A percentile compares a stretch with the other conserved stretches of the same genome.
Evolutionary conservation across 441 rosid species (phyloP).

Genomic region (Corymbia citriodora): DNA sequence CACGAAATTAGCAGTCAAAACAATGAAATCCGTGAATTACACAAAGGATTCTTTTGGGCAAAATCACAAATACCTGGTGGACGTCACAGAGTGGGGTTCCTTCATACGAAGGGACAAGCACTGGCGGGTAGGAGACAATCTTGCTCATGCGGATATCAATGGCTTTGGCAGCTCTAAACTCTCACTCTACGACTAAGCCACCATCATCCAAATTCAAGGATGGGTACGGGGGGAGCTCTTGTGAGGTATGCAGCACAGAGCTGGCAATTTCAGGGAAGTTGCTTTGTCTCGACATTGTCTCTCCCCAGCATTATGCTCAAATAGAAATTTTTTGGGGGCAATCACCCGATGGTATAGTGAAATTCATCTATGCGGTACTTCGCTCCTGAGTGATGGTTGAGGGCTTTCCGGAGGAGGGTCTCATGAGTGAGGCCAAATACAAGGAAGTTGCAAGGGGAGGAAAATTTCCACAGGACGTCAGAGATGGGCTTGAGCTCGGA

Average conservation of each 20-base stretch:
- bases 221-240: constrained; percentile 65
- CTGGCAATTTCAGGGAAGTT: background rate
- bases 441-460: constrained; percentile 76
- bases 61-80: background rate
- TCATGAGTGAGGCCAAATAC: constrained; percentile 85
- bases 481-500: constrained; percentile 74
- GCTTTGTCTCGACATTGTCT: background rate
- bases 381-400: constrained; percentile 32
- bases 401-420: constrained; percentile 85
- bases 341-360: background rate
- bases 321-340: background rate
- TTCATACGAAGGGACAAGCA: background rate
- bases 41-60: no score
- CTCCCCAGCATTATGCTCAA: background rate
- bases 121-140: background rate
- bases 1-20: no score
- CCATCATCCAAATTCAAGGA: no score
- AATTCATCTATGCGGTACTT: background rate
- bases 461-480: constrained; percentile 70
- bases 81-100: background rate
- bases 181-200: no score
- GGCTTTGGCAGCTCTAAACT: background rate
- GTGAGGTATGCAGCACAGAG: constrained; percentile 49
- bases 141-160: background rate
- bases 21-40: no score